Evolutionary conservation across 108 stramenopile genomes (phyloP).

Genomic region (Nitzschia sp.): DNA sequence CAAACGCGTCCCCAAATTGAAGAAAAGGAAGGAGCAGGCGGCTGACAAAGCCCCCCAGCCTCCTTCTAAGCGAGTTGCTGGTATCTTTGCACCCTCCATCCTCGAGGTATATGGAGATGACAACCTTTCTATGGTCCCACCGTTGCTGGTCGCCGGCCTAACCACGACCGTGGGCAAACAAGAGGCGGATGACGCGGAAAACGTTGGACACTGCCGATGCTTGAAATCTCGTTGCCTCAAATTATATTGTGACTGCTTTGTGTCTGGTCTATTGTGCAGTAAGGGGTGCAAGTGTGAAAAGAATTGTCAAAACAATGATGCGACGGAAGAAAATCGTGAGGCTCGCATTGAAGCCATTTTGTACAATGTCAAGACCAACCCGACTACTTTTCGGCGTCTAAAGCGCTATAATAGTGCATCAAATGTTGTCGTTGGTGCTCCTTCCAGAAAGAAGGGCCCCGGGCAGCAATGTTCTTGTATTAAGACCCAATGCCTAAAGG

Average conservation of each 20-base stretch:
- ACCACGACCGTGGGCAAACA: no score
- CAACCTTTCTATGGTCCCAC: not conserved
- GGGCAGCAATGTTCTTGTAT: not conserved
- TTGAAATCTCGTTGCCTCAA: constrained; percentile 2
- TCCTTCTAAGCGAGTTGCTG: no score
- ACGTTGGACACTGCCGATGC: not conserved
- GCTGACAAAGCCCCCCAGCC: no score
- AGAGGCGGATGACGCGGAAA: no score
- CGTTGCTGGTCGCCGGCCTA: not conserved
- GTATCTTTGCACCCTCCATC: not conserved
- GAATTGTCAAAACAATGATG: not conserved
- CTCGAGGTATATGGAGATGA: no score
- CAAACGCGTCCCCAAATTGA: no score
- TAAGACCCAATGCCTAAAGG: not conserved
- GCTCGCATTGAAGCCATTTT: not conserved
- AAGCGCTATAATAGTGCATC: no score
- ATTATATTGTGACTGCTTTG: constrained; percentile 5
- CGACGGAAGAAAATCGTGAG: not conserved
- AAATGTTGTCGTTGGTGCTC: no score
- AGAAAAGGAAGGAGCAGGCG: no score
- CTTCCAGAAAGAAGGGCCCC: no score
- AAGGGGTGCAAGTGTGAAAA: not conserved
- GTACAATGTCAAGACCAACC: not conserved
- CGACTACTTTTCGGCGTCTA: not conserved
- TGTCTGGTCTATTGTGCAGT: not conserved